Percentiles rank a stretch among this genome's conserved stretches.
Conservation (phyloP, 2,329 filamentous ascomycete genomes). For the Microsporum ferrugineum region DNA sequence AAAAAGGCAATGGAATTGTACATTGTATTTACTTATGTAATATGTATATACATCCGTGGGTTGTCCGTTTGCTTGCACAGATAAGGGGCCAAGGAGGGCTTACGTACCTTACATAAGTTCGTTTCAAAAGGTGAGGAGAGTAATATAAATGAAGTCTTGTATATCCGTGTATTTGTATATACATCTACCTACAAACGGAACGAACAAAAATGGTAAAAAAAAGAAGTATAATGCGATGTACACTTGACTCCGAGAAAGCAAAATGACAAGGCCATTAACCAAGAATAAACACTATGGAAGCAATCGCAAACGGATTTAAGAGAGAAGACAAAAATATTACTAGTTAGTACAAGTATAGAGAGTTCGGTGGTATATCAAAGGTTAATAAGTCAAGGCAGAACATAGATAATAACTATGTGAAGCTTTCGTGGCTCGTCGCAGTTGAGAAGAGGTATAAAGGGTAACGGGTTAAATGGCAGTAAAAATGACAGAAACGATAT, state of each 20-base stretch:
- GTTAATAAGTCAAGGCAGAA: slow-evolving; percentile 25
- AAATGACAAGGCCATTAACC: neutral
- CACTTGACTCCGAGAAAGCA: neutral
- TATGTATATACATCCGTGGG: no score
- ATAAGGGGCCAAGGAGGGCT: neutral
- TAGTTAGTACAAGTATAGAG: neutral
- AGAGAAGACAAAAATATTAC: neutral
- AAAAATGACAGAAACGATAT: slow-evolving; percentile 7
- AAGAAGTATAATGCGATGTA: slow-evolving; percentile 19
- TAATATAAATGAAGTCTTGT: neutral
- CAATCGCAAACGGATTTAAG: neutral
- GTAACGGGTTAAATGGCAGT: neutral
- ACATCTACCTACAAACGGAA: neutral
- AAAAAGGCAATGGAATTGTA: neutral
- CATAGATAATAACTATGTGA: neutral
- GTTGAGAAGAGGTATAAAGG: neutral
- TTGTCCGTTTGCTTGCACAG: neutral
- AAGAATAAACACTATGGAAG: slow-evolving; percentile 20
- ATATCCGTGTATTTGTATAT: neutral
- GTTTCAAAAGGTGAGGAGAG: neutral
- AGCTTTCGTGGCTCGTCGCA: slow-evolving; percentile 4
- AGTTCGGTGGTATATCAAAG: slow-evolving; percentile 30
- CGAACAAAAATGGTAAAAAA: neutral
- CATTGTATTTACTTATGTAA: no score
- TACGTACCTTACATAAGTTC: neutral